Base-by-base conservation (phyloP, 2,329 filamentous ascomycete genomes). In the Cercospora nicotianae region DNA sequence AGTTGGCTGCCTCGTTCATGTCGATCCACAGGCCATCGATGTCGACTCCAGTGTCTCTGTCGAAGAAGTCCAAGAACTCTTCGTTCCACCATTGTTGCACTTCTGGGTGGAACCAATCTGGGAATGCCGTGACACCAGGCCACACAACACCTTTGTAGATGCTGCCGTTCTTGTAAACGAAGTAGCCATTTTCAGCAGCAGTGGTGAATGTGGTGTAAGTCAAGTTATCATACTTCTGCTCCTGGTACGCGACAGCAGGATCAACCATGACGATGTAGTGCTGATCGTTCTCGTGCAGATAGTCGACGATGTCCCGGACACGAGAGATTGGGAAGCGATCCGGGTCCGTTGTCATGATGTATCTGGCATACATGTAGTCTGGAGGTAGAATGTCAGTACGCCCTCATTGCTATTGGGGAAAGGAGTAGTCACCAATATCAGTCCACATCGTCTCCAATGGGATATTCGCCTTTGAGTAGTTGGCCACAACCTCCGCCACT, bases 21-120 rank as follows among this genome's bases (percentile, higher is more conserved):
- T 92, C 90, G 71, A 92, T 91, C 89, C 75, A 76, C 1, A 94
- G 81, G 1, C 86, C 91, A 69, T 94, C 91, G 59, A 94, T 90
- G 70, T 94, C 87, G 16, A 94, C 83, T 20, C 91, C 91, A 2
- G 80, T 83, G 0, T 87, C 81, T 0, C 85, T 78, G 67, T 85
- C 78, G 79, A 94, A 93, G 80, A 91, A 91, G 0, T 75, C 77
- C 0, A 76, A 77, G 72, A 94, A 90, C 75, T 94, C 86, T 5
- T 76, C 82, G 70, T 87, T 88, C 91, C 91, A 94, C 78, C 88
- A 94, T 1, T 80, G 74, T 57, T 87, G 84, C 1, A 87, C 86
- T 57, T 87, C 87, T 7, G 85, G 83, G 18, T 87, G 81, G 75
- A 93, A 92, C 91, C 91, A 94, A 77, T 94, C 92, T 1, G 77